Conservation (phyloP, 352 stramenopile species). For the Pythium phragmiticola region DNA sequence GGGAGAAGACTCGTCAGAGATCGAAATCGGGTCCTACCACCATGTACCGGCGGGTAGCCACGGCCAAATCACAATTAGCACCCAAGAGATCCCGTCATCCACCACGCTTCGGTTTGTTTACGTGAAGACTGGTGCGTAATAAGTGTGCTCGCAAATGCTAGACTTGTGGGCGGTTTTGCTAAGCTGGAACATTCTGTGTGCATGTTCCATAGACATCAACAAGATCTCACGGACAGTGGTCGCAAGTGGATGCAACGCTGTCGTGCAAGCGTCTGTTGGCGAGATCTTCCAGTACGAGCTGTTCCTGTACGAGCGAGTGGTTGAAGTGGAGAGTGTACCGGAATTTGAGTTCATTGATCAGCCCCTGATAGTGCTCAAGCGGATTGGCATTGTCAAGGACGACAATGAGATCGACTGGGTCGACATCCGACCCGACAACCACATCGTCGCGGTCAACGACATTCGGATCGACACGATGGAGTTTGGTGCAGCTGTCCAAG, state of each 20-base stretch:
- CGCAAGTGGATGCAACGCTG: constrained; percentile 80
- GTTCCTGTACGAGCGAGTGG: constrained; percentile 83
- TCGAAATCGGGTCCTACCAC: constrained; percentile 79
- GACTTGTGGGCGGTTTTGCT: too few relatives aligned
- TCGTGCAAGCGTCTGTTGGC: constrained; percentile 78
- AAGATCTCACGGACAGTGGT: constrained; percentile 81
- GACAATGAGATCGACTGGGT: constrained; percentile 83
- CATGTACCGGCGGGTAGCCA: constrained; percentile 60
- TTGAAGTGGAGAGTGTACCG: constrained; percentile 85
- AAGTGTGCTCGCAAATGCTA: background rate
- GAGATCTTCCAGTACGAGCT: constrained; percentile 90
- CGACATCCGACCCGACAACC: constrained; percentile 74
- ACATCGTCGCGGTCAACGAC: constrained; percentile 87
- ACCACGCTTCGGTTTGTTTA: constrained; percentile 85
- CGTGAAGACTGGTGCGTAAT: constrained; percentile 62
- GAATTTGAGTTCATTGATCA: constrained; percentile 89
- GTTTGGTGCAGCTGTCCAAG: constrained; percentile 69
- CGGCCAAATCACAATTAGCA: constrained; percentile 78
- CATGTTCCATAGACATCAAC: constrained; percentile 65
- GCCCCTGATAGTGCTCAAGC: constrained; percentile 82
- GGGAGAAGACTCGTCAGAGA: constrained; percentile 62
- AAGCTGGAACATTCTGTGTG: background rate
- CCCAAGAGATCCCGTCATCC: constrained; percentile 57
- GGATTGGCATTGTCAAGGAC: constrained; percentile 70
- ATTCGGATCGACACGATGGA: constrained; percentile 84